Conservation (phyloP, 192 early-diverging fungal species). For the Mortierella alpina region DNA sequence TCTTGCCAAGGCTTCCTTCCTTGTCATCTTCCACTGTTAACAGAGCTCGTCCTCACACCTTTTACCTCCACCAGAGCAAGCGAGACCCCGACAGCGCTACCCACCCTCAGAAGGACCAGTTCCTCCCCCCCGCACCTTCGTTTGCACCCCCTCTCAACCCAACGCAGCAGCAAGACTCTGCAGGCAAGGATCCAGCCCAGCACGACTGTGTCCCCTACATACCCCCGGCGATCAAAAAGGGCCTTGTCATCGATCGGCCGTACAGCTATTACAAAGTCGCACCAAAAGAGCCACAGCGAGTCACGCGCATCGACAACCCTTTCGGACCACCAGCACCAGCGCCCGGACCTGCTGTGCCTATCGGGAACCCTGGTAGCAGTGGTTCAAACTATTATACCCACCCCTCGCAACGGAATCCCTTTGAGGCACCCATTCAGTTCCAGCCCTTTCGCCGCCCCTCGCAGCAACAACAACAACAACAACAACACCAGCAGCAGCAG, state of each 20-base stretch:
- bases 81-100: not conserved
- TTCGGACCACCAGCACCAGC: conserved; percentile 30
- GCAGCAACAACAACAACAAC: not conserved
- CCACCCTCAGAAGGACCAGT: not conserved
- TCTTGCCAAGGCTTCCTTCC: no score
- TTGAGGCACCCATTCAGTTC: conserved; percentile 24
- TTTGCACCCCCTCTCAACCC: not conserved
- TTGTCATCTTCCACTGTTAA: no score
- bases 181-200: not conserved
- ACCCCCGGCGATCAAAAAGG: conserved; percentile 30
- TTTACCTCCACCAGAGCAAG: not conserved
- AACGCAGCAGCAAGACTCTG: not conserved
- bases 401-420: conserved; percentile 32
- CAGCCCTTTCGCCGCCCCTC: conserved; percentile 6
- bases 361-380: not conserved
- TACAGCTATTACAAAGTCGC: conserved; percentile 47
- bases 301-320: conserved; percentile 37
- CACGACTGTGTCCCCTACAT: conserved; percentile 5
- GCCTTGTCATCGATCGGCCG: conserved; percentile 33
- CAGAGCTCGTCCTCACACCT: no score
- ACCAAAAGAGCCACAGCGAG: conserved; percentile 33
- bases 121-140: not conserved
- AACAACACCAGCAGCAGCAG: conserved; percentile 8
- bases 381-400: conserved; percentile 23
- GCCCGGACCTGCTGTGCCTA: not conserved